Evolutionary conservation across 2,329 filamentous ascomycete species (phyloP), one percentile per base, ranked within the genome.

Genomic region (Dothideomycetes sp.): DNA sequence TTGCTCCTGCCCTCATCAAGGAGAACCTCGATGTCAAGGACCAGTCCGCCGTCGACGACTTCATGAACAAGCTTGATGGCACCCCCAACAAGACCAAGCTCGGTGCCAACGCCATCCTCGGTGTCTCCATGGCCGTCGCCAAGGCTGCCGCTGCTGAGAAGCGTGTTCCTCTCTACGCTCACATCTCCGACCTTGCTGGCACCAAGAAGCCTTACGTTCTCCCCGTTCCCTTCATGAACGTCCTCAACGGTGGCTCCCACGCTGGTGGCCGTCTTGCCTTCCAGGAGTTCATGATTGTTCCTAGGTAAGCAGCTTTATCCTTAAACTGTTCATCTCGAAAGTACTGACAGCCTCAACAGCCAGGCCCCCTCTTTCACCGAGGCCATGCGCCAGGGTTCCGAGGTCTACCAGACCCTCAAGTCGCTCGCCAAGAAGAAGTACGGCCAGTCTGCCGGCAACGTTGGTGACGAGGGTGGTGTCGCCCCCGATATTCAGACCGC

Each of bases 361-460:
- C 74, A 79, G 49, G 91, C 91, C 53, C 82, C 87, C 47, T 81
- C 84, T 49, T 98, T 98, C 80, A 79, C 81, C 55, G 91, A 98
- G 76, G 91, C 82, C 63, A 81, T 98, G 71, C 88, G 89, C 65
- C 86, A 94, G 71, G 91, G 91, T 67, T 71, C 89, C 57, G 91
- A 98, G 72, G 87, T 95, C 59, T 98, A 98, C 82, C 89, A 96
- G 70, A 83, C 84, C 70, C 84, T 98, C 59, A 98, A 98, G 83
- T 60, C 75, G 58, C 79, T 96, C 48, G 88, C 91, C 66, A 96
- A 96, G 84, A 91, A 95, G 84, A 91, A 85, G 78, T 98, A 98
- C 67, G 91, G 91, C 63, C 89, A 94, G 71, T 95, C 91, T 51
- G 91, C 91, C 53, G 91, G 89, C 66, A 98, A 98, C 67, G 91